Conservation (phyloP, 352 stramenopile species). For the Globisporangium megalacanthum region DNA sequence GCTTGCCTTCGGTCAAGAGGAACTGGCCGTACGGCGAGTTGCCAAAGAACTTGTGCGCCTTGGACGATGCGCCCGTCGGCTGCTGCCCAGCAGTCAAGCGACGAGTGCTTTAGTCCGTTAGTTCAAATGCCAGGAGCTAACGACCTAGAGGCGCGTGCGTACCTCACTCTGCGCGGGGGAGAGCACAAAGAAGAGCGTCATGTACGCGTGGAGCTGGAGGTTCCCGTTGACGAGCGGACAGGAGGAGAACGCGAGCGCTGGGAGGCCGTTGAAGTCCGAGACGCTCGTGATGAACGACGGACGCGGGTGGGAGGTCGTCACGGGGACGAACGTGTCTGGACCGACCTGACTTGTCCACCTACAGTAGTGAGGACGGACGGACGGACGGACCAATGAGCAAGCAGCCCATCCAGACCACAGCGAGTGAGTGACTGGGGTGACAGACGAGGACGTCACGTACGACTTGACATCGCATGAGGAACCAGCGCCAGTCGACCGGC, state of each 20-base stretch:
- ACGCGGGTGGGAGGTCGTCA: conserved; percentile 4
- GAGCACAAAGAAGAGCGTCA: conserved; percentile 66
- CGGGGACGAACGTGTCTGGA: conserved; percentile 11
- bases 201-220: conserved; percentile 37
- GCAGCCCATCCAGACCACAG: not conserved
- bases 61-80: conserved; percentile 15
- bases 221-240: conserved; percentile 37
- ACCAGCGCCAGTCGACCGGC: conserved; percentile 22
- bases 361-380: not conserved
- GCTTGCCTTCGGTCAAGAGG: conserved; percentile 47
- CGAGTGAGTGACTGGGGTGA: not conserved
- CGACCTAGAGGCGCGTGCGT: not conserved
- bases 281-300: conserved; percentile 9
- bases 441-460: conserved; percentile 15
- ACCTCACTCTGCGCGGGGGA: conserved; percentile 41
- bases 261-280: conserved; percentile 20
- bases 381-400: too few relatives aligned
- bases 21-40: conserved; percentile 69
- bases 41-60: conserved; percentile 61
- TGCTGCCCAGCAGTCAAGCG: conserved; percentile 1
- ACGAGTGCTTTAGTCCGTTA: not conserved
- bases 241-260: conserved; percentile 32
- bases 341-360: conserved; percentile 36
- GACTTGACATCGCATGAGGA: conserved; percentile 35
- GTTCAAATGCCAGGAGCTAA: not conserved